Base-by-base conservation (phyloP, 805 yeast genomes). In the Suhomyces faveliae region DNA sequence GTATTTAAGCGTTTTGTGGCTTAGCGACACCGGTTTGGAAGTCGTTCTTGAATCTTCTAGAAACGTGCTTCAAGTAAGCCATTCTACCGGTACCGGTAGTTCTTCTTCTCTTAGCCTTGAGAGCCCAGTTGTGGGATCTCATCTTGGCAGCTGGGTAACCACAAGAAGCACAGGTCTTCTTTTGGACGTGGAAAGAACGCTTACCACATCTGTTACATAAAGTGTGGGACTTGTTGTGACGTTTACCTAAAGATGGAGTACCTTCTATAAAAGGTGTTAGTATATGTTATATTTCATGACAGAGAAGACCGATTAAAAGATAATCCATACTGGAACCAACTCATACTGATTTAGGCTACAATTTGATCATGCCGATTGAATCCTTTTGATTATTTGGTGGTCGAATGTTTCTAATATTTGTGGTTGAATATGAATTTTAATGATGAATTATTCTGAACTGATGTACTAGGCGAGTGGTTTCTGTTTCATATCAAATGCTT, bases 61-160 rank as follows among this genome's bases (percentile, higher is more conserved):
- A 79, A 67, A 94, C 96, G 79, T 84, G 85, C 84, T 92, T 94
- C 79, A 94, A 85, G 90, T 92, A 83, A 77, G 91, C 82, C 95
- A 89, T 89, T 83, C 99, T 95, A 80, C 99, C 99, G 76, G 98
- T 85, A 84, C 99, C 99, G 66, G 97, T 91, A 65, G 99, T 94
- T 78, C 87, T 87, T 89, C 99, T 90, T 89, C 99, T 90, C 87
- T 91, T 89, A 73, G 97, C 96, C 87, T 94, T 94, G 64, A 79
- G 79, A 77, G 95, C 97, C 99, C 99, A 94, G 97, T 94, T 94
- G 96, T 79, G 87, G 71, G 89, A 85, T 88, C 99, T 91, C 79
- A 87, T 76, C 84, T 94, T 94, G 68, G 98, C 98, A 71, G 98
- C 89, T 81, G 99, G 99, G 87, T 94, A 94, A 72, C 99, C 99